Evolutionary conservation across 73 alveolate species (phyloP).

Genomic region (Vitrella brassicaformis): DNA sequence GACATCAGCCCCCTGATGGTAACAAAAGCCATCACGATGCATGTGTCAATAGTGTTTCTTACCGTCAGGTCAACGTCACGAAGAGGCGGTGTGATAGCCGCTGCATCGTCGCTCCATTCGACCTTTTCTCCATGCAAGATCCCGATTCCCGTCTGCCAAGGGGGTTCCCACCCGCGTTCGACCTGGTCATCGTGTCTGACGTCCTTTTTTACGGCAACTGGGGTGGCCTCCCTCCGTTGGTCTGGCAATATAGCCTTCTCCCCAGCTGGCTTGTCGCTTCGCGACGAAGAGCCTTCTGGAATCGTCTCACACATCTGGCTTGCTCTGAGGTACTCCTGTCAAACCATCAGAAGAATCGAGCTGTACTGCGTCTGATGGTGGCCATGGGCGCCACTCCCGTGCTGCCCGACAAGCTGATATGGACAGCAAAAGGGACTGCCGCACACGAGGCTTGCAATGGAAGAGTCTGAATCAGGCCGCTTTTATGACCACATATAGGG

Average conservation of each 20-base stretch:
- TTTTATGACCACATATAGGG: no score
- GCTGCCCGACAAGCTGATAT: no score
- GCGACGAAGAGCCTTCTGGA: not conserved
- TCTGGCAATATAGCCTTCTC: not conserved
- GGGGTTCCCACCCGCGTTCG: not conserved
- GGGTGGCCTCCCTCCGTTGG: conserved; percentile 3
- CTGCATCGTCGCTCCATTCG: conserved; percentile 1
- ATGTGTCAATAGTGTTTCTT: no score
- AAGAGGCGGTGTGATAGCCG: not conserved
- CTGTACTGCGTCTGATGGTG: not conserved
- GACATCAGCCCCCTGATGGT: conserved; percentile 5
- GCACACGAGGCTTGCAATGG: no score
- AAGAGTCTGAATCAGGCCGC: no score
- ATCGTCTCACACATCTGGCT: not conserved
- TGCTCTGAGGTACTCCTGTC: conserved; percentile 1
- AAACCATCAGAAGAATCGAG: not conserved
- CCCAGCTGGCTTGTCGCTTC: not conserved
- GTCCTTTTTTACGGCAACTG: not conserved
- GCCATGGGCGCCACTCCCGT: conserved; percentile 1
- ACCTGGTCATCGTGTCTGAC: not conserved
- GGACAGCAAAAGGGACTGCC: no score
- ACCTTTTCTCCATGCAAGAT: not conserved
- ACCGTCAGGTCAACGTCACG: no score
- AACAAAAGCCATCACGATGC: no score
- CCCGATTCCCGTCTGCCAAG: not conserved